Evolutionary conservation across 1,284 basidiomycete genomes (phyloP), one percentile per base, ranked within the genome.

Genomic region (Austroboletus sp.): DNA sequence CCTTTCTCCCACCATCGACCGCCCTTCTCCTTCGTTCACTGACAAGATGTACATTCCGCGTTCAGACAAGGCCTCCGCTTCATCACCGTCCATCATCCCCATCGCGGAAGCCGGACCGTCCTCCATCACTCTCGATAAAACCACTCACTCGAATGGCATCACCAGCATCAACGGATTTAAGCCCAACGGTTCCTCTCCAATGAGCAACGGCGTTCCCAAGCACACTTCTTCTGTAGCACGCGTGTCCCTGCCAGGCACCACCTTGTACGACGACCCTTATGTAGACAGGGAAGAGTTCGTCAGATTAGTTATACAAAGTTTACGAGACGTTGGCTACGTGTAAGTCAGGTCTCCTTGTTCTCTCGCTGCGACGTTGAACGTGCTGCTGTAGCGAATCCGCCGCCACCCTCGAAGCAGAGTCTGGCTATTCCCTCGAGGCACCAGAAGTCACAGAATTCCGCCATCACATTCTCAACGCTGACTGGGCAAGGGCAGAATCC

Each of bases 291-390:
- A 94, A 65, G 94, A 98, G 69, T 87, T 93, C 56, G 83, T 98
- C 42, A 76, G 95, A 56, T 70, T 98, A 39, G 82, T 94, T 36
- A 75, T 98, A 52, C 95, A 98, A 66, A 88, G 86, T 50, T 68
- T 98, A 54, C 74, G 85, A 53, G 95, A 98, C 67, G 85, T 96
- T 44, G 95, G 96, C 5, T 97, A 96, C 63, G 74, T 78, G 89
- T 95, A 62, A 69, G 93, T 81, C 40, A 43, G 11, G 4, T 39
- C 29, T 37, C 39, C 43, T 39, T 15, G n/a, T 40, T 37, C 23
- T 32, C 27, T 42, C 33, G 15, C 46, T 50, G 49, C 47, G 52
- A 56, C 34, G 42, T 47, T 48, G 23, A 62, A 48, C 16, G 25
- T 11, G 32, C 35, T 15, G 32, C 7, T 45, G 37, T 59, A 97